Conservation (phyloP, 140 eudicot genomes). For the Senecio squalidus region DNA sequence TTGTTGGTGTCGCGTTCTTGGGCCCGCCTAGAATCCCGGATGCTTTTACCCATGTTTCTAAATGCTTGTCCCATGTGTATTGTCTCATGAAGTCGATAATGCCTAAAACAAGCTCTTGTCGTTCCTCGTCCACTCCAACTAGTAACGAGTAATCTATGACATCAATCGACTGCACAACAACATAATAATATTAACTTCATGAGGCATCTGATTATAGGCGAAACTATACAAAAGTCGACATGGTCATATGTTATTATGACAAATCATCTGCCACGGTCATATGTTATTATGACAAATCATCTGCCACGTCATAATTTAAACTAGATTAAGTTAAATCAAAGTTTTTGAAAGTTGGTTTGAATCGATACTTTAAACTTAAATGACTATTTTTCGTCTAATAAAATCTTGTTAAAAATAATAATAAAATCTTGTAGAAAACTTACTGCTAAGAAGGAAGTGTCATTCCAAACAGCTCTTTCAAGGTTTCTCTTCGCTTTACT, state of each 20-base stretch:
- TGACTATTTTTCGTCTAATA: no score
- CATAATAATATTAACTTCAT: constrained; percentile 2
- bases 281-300: no score
- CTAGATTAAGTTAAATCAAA: no score
- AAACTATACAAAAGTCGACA: no score
- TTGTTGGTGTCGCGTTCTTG: constrained; percentile 85
- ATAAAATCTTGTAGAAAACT: constrained; percentile 16
- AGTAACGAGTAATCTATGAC: constrained; percentile 95
- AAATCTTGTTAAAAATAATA: neutral
- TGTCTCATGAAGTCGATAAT: constrained; percentile 94
- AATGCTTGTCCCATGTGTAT: constrained; percentile 97
- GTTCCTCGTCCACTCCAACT: constrained; percentile 90
- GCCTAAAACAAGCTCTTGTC: constrained; percentile 84
- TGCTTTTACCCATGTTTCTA: constrained; percentile 99
- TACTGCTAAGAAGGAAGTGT: constrained; percentile 90
- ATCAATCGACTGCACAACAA: constrained; percentile 62
- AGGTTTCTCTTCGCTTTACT: constrained; percentile 84
- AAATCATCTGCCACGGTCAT: no score
- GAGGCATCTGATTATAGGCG: no score
- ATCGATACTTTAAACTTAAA: no score
- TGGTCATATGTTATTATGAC: no score
- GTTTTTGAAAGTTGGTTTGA: no score
- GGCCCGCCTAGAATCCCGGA: constrained; percentile 96
- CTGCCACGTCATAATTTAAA: no score
- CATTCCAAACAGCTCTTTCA: constrained; percentile 98